Base-by-base conservation (phyloP, 768 basidiomycete species). In the Mycena metata region DNA sequence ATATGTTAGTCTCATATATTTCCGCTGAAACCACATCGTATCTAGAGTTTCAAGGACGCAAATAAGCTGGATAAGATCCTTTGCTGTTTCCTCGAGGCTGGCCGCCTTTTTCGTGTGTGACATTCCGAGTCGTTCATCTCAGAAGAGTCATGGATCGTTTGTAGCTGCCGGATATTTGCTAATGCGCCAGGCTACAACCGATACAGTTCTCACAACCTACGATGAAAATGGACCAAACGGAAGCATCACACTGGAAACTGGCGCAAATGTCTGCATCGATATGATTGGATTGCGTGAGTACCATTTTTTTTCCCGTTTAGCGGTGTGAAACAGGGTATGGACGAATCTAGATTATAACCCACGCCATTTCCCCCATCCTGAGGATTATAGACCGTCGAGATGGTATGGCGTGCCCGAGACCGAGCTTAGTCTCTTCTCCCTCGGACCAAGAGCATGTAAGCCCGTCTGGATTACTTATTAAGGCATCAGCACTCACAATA, bases 271-370 rank as follows among this genome's bases (percentile, higher is more conserved):
- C 16, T 52, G 51, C 33, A 52, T 52, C 19, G 51, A 52, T n/a
- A 52, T 52, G 51, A 52, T 52, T 16, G 51, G 51, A 52, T 30
- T 52, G 51, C 51, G 51, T 52, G 6, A n/a, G 51, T 52, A 8
- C 24, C 6, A 8, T 47, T 47, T n/a, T 23, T 6, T 21, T 19
- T 21, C 8, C 5, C 16, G n/a, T 47, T 8, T 7, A 47, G n/a
- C n/a, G n/a, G n/a, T n/a, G n/a, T n/a, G n/a, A n/a, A n/a, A n/a
- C 5, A 47, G 46, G 24, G 17, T 33, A 46, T 30, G 42, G 12
- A 24, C n/a, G n/a, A n/a, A 41, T 64, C 9, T 41, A 76, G 79
- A 78, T 51, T 75, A 77, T 58, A 80, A 81, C 62, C 77, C 78
- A 5, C 58, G 74, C 9, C 64, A 76, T 45, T 82, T 78, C 43